Evolutionary conservation across 768 basidiomycete species (phyloP).

Genomic region (Lactarius vividus): DNA sequence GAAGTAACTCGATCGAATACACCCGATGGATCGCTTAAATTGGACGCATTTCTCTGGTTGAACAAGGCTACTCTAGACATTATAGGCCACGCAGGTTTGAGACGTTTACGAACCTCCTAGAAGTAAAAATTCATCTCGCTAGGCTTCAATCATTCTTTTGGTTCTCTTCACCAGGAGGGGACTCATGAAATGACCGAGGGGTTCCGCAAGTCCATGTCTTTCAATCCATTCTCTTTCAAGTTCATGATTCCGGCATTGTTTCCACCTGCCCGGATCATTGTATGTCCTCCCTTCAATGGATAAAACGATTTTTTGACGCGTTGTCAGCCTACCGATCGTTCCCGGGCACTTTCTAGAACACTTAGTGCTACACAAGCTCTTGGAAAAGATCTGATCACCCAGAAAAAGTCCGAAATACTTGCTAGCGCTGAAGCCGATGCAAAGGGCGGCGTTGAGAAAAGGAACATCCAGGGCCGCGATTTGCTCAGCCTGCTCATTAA

Average conservation of each 20-base stretch:
- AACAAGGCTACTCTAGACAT: conserved; percentile 23
- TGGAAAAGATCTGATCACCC: conserved; percentile 33
- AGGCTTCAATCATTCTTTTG: conserved; percentile 26
- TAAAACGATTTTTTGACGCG: neutral
- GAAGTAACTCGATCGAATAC: neutral
- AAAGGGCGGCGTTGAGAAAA: conserved; percentile 36
- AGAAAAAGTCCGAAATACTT: conserved; percentile 37
- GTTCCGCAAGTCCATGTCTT: conserved; percentile 10
- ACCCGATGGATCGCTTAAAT: conserved; percentile 12
- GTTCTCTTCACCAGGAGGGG: conserved; percentile 5
- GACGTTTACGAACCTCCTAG: neutral
- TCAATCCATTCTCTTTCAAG: conserved; percentile 17
- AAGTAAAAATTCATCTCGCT: neutral
- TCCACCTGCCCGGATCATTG: conserved; percentile 15
- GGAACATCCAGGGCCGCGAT: conserved; percentile 44
- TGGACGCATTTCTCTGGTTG: conserved; percentile 17
- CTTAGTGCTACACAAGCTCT: conserved; percentile 29
- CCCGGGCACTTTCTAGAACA: conserved; percentile 4
- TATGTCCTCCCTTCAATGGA: conserved; percentile 6
- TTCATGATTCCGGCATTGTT: conserved; percentile 9
- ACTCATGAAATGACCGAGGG: conserved; percentile 15
- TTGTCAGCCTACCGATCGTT: conserved; percentile 16
- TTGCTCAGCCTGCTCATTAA: conserved; percentile 57
- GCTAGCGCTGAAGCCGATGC: conserved; percentile 30
- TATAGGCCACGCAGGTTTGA: conserved; percentile 20